Evolutionary conservation across 179 eudicot genomes (phyloP), one percentile per base, ranked within the genome.

Genomic region (Carnegiea gigantea): DNA sequence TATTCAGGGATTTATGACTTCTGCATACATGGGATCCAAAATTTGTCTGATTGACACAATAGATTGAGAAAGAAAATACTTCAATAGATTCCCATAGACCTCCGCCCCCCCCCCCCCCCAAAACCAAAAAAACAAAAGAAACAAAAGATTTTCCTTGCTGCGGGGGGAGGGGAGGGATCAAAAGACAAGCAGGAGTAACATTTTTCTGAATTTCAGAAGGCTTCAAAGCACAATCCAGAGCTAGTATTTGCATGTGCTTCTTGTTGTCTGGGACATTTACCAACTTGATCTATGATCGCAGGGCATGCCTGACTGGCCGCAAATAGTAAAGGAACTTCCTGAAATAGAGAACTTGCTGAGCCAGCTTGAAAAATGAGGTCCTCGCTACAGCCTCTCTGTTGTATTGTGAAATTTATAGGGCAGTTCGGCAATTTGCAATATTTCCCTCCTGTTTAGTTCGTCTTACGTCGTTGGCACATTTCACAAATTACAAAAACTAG

Each of bases 281-380:
- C 12, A n/a, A 83, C 51, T 38, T 57, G 23, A 3, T 33, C 9
- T 78, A 53, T 70, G 79, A 38, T 77, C 76, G 0, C 89, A 97
- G 99, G 97, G 99, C 18, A 93, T 97, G 95, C 99, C 99, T 20
- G 98, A 97, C 86, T 97, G 99, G 99, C 78, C 82, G 86, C 89
- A 93, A 82, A 92, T 95, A 80, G 60, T 91, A 84, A 78, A 90
- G 82, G 99, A 97, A 80, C 89, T 95, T 85, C 99, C 99, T 49
- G 85, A 90, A 68, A 86, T 88, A 93, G 99, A 97, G 18, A 89
- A 92, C 77, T 82, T 95, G 72, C 87, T 97, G 21, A 97, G 98
- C 91, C 91, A 92, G 82, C 94, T 95, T 2, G 99, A 97, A 89
- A 97, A 92, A 86, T 97, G 84, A 90, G 77, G 81, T 46, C 79